Percentiles rank a stretch among this genome's conserved stretches.
Conservation (phyloP, 345 rosid genomes). For the Acer negundo region DNA sequence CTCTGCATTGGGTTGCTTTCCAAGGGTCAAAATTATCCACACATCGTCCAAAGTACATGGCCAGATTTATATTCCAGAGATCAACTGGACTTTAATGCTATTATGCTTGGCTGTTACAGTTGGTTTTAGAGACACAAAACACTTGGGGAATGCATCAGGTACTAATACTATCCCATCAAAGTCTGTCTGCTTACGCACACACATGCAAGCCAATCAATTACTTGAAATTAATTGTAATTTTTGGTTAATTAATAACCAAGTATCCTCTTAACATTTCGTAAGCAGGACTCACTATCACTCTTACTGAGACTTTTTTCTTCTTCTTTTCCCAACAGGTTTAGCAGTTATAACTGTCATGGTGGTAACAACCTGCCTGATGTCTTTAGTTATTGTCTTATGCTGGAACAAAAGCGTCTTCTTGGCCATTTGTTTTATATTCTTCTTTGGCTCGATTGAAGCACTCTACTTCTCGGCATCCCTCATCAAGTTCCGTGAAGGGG, state of each 20-base stretch:
- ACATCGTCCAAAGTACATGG: slow-evolving; percentile 93
- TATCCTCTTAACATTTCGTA: neutral
- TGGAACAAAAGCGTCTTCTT: slow-evolving; percentile 75
- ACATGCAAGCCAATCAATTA: neutral
- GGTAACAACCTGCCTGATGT: slow-evolving; percentile 94
- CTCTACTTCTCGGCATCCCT: slow-evolving; percentile 98
- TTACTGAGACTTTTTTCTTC: neutral
- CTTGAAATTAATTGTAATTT: neutral
- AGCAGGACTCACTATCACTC: neutral
- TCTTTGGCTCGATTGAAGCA: slow-evolving; percentile 83
- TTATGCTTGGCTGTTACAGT: slow-evolving; percentile 91
- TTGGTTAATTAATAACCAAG: neutral
- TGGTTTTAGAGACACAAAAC: slow-evolving; percentile 90
- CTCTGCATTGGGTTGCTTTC: slow-evolving; percentile 92
- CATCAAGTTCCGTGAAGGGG: slow-evolving; percentile 93
- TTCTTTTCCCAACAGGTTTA: slow-evolving; percentile 61
- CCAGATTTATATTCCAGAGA: slow-evolving; percentile 95
- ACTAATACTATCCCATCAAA: slow-evolving; percentile 1
- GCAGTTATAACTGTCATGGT: slow-evolving; percentile 98
- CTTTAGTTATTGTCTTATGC: slow-evolving; percentile 83
- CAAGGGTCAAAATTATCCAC: slow-evolving; percentile 85
- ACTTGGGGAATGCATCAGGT: slow-evolving; percentile 95
- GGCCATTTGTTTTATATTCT: slow-evolving; percentile 68
- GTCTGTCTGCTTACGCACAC: neutral
- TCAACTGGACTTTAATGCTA: slow-evolving; percentile 95